These are phyloP conservation scores for Castanea sativa DNA, from an alignment of 306 rosid genomes.

Conservation along the genomic window DNA sequence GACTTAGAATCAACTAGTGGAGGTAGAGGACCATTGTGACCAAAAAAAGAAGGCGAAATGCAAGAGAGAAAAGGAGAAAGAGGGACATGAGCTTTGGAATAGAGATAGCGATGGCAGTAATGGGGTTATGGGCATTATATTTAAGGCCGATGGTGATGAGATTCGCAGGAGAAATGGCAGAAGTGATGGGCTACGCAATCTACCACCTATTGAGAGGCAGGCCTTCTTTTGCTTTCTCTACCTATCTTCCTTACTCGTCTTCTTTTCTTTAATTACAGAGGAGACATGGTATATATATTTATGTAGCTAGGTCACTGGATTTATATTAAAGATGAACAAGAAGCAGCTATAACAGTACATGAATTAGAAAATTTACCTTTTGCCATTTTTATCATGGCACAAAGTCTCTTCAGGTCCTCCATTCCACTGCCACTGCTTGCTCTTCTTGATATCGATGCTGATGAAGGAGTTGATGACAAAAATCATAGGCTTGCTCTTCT, in stretches of 20 bases:
- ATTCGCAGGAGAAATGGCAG: conserved; percentile 29
- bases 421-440: too few relatives aligned
- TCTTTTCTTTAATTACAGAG: background rate
- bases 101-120: conserved; percentile 24
- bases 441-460: too few relatives aligned
- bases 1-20: background rate
- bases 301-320: too few relatives aligned
- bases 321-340: too few relatives aligned
- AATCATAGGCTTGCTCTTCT: too few relatives aligned
- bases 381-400: too few relatives aligned
- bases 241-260: conserved; percentile 11
- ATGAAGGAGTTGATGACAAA: too few relatives aligned
- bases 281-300: too few relatives aligned
- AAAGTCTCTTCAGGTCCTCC: too few relatives aligned
- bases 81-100: conserved; percentile 28
- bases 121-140: conserved; percentile 42
- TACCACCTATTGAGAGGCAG: conserved; percentile 10
- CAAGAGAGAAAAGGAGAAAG: background rate
- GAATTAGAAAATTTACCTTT: too few relatives aligned
- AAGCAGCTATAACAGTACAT: too few relatives aligned
- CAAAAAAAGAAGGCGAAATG: background rate
- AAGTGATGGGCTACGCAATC: conserved; percentile 3
- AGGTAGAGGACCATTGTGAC: too few relatives aligned
- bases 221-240: conserved; percentile 16
- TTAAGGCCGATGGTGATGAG: conserved; percentile 36